These are phyloP conservation scores for Prunus yedoensis DNA, from an alignment of 331 rosid species.

Conservation along the genomic window DNA sequence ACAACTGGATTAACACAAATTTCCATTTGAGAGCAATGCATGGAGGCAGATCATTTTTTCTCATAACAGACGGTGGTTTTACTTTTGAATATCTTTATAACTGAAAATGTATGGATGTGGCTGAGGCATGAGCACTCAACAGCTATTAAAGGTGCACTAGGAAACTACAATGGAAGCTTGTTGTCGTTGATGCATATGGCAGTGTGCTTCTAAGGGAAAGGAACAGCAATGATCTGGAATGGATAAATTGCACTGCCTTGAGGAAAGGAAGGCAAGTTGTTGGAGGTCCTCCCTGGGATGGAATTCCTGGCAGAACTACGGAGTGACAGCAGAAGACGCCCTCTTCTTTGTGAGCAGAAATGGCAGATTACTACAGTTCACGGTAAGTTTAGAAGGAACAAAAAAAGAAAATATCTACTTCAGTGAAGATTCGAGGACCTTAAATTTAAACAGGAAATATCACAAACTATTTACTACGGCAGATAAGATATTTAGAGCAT, in stretches of 20 bases:
- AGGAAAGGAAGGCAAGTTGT: slow-evolving; percentile 57
- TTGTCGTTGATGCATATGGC: slow-evolving; percentile 67
- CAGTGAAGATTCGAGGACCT: not conserved
- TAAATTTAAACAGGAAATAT: not conserved
- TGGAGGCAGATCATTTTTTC: slow-evolving; percentile 73
- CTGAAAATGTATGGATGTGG: slow-evolving; percentile 85
- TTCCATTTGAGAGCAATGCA: slow-evolving; percentile 75
- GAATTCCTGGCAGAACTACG: slow-evolving; percentile 47
- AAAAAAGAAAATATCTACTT: not conserved
- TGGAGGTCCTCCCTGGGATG: slow-evolving; percentile 93
- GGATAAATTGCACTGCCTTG: slow-evolving; percentile 76
- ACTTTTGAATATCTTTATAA: slow-evolving; percentile 68
- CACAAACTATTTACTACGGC: not conserved
- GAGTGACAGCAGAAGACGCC: slow-evolving; percentile 67
- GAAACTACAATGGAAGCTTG: slow-evolving; percentile 84
- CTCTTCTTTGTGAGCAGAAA: slow-evolving; percentile 79
- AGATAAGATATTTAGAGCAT: not conserved
- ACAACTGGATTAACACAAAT: slow-evolving; percentile 57
- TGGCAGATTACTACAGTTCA: slow-evolving; percentile 75
- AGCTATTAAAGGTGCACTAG: slow-evolving; percentile 67
- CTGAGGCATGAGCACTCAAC: slow-evolving; percentile 77
- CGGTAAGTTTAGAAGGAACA: slow-evolving; percentile 47
- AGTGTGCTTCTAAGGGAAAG: slow-evolving; percentile 83
- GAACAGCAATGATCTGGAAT: slow-evolving; percentile 53
- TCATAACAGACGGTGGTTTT: slow-evolving; percentile 65